Conservation (phyloP, 208 protist species). For the Balamuthia mandrillaris region DNA sequence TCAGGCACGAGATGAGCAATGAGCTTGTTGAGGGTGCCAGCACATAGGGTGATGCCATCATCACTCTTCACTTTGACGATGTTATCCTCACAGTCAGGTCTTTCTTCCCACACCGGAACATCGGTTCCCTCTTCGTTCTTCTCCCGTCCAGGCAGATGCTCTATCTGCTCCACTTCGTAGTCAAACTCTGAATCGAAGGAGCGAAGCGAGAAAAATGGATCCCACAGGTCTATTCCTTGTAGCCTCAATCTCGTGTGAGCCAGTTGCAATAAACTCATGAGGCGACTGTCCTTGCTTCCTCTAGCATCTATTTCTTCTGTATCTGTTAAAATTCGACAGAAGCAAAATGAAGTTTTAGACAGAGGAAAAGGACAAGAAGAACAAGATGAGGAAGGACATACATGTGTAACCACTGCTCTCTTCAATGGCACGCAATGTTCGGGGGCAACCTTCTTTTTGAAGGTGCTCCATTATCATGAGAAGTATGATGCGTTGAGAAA, state of each 20-base stretch:
- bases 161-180: neutral
- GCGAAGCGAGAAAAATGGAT: no score
- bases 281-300: no score
- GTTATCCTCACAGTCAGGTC: neutral
- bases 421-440: neutral
- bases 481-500: neutral
- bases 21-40: constrained; percentile 13
- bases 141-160: neutral
- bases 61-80: constrained; percentile 18
- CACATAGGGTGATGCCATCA: neutral
- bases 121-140: constrained; percentile 3
- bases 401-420: neutral
- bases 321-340: no score
- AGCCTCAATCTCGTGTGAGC: no score
- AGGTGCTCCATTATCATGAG: constrained; percentile 18
- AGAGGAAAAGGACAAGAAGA: neutral
- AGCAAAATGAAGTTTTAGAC: no score
- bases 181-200: constrained; percentile 3
- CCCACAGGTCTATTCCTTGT: no score
- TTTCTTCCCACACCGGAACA: constrained; percentile 8
- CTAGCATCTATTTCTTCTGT: no score
- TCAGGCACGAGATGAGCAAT: constrained; percentile 18
- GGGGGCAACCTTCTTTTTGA: neutral
- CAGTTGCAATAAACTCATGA: no score
- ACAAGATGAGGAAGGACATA: neutral